Conservation (phyloP, 225 moss, liverwort and hornwort genomes). For the Bryoerythrophyllum caledonicum region DNA sequence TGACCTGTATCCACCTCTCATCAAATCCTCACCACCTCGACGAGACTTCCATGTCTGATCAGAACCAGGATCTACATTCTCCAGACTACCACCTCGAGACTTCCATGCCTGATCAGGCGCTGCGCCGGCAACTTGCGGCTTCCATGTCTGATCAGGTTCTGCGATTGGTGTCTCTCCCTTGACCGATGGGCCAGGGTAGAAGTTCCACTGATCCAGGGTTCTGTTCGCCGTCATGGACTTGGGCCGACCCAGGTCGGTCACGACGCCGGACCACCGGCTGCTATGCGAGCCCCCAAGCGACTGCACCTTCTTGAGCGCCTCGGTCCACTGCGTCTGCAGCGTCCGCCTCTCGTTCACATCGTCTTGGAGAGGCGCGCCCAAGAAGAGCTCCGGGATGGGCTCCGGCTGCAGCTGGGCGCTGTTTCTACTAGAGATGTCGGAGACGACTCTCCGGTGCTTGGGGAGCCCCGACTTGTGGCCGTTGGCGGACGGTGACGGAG, state of each 20-base stretch:
- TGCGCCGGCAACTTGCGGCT: too few relatives aligned
- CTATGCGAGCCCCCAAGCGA: conserved; percentile 27
- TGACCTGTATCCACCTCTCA: conserved; percentile 34
- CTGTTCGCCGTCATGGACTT: conserved; percentile 17
- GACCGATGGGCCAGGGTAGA: conserved; percentile 40
- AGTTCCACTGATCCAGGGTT: conserved; percentile 38
- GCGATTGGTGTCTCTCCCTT: conserved; percentile 12
- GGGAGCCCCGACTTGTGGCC: not conserved
- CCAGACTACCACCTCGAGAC: too few relatives aligned
- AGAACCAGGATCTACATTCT: too few relatives aligned
- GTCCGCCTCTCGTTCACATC: conserved; percentile 30
- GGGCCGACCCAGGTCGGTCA: conserved; percentile 26
- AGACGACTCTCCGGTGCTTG: conserved; percentile 30
- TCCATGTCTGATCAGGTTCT: too few relatives aligned
- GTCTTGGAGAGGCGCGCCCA: conserved; percentile 9
- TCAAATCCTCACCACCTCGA: not conserved
- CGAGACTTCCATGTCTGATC: too few relatives aligned
- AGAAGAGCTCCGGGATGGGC: conserved; percentile 37
- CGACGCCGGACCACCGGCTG: conserved; percentile 46
- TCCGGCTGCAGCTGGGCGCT: conserved; percentile 11
- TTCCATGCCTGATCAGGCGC: too few relatives aligned
- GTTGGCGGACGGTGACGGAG: not conserved
- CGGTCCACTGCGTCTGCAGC: conserved; percentile 47
- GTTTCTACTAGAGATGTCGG: conserved; percentile 18
- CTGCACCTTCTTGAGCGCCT: conserved; percentile 42